phyloP scores from a whole-genome alignment of 495 filamentous ascomycete species.

The Daldinia caldariorum region DNA sequence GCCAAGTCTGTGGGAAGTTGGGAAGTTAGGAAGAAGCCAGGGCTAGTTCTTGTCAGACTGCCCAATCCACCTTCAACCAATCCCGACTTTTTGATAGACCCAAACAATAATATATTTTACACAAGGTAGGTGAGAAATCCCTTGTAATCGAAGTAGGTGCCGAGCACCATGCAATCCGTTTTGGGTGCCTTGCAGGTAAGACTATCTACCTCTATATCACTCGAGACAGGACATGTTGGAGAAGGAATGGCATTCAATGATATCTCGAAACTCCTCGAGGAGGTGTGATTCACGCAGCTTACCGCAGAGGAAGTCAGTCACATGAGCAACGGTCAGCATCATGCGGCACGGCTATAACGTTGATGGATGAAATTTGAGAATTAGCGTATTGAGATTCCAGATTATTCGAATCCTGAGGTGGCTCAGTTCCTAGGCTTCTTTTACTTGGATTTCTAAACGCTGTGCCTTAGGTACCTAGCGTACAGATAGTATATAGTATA shows the following conservation, averaged over 20 bases:
- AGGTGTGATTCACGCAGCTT: constrained; percentile 41
- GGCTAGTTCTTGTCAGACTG: constrained; percentile 13
- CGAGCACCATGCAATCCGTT: constrained; percentile 22
- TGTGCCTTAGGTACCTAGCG: too few species aligned
- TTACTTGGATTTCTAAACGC: constrained; percentile 14
- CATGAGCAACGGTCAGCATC: constrained; percentile 32
- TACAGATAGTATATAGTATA: constrained; percentile 10
- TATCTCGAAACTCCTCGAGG: constrained; percentile 19
- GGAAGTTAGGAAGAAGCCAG: not conserved
- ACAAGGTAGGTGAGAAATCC: constrained; percentile 26
- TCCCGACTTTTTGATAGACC: constrained; percentile 11
- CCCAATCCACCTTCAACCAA: constrained; percentile 12
- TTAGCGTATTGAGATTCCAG: constrained; percentile 12
- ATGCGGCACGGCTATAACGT: constrained; percentile 22
- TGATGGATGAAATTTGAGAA: constrained; percentile 7
- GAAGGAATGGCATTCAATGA: constrained; percentile 25
- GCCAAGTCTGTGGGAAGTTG: not conserved
- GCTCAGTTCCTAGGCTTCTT: constrained; percentile 18
- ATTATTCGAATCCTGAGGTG: constrained; percentile 12
- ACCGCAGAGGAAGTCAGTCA: constrained; percentile 35
- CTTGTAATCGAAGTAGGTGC: constrained; percentile 16
- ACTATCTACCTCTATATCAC: constrained; percentile 28
- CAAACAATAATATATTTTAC: not conserved
- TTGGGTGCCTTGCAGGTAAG: constrained; percentile 39
- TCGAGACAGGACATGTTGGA: constrained; percentile 19